phyloP scores from a whole-genome alignment of 1,284 basidiomycete genomes.

The Marasmius fiardii region DNA sequence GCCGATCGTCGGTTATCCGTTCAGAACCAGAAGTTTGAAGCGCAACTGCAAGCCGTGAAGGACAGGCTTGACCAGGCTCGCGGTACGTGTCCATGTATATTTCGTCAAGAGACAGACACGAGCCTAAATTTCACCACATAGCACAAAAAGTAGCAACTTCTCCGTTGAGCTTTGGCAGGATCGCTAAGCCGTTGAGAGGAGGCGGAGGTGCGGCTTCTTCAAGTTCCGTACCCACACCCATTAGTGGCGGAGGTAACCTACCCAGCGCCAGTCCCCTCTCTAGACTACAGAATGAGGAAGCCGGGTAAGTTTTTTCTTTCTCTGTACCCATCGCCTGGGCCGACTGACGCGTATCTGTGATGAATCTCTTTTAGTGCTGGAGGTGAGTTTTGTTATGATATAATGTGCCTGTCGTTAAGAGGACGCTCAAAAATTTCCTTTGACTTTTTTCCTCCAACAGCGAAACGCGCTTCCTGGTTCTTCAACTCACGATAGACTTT shows the following conservation, averaged over 20 bases:
- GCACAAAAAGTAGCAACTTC: slow-evolving; percentile 77
- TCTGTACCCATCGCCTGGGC: slow-evolving; percentile 20
- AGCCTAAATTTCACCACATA: slow-evolving; percentile 26
- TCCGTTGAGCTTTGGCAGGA: slow-evolving; percentile 84
- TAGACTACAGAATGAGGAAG: slow-evolving; percentile 76
- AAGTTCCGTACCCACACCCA: slow-evolving; percentile 38
- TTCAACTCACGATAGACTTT: slow-evolving; percentile 67
- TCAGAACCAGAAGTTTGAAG: slow-evolving; percentile 96
- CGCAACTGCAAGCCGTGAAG: slow-evolving; percentile 87
- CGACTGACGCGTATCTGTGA: slow-evolving; percentile 16
- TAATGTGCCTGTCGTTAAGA: not conserved
- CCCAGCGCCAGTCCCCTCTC: slow-evolving; percentile 55
- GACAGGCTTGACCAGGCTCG: slow-evolving; percentile 90
- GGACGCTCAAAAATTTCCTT: too few species aligned
- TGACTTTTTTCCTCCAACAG: slow-evolving; percentile 32
- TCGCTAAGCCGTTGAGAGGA: slow-evolving; percentile 94
- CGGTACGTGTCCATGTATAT: slow-evolving; percentile 52
- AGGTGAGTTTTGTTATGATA: slow-evolving; percentile 14
- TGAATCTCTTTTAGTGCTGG: slow-evolving; percentile 11
- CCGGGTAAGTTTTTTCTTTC: slow-evolving; percentile 53
- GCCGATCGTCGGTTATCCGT: slow-evolving; percentile 88
- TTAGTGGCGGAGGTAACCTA: slow-evolving; percentile 38
- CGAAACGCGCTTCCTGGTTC: slow-evolving; percentile 87
- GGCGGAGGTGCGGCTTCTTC: slow-evolving; percentile 67
- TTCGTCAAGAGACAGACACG: not conserved